These are phyloP conservation scores for Cicer bijugum DNA, from an alignment of 306 rosid genomes.

Conservation along the genomic window DNA sequence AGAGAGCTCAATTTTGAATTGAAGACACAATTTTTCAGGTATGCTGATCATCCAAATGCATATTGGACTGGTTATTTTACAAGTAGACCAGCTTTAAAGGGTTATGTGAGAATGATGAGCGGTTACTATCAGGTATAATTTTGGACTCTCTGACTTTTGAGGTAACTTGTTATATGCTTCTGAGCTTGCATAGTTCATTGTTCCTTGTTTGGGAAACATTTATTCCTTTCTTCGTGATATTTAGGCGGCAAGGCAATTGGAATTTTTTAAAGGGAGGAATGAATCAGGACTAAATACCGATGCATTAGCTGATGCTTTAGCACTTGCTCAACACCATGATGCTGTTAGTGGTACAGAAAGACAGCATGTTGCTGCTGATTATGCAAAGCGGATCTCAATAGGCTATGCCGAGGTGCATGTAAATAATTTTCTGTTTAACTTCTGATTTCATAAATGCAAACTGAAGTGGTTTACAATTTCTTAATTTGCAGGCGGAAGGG, in stretches of 20 bases:
- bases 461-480: conserved; percentile 33
- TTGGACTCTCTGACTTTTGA: conserved; percentile 25
- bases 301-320: conserved; percentile 80
- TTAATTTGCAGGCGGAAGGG: conserved; percentile 64
- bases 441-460: conserved; percentile 38
- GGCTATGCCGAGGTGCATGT: conserved; percentile 59
- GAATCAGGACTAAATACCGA: conserved; percentile 67
- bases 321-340: conserved; percentile 91
- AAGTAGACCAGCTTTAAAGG: conserved; percentile 83
- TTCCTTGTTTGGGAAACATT: conserved; percentile 24
- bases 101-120: conserved; percentile 72
- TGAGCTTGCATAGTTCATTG: conserved; percentile 28
- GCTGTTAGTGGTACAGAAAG: conserved; percentile 89
- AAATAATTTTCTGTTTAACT: conserved; percentile 31
- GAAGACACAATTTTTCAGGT: conserved; percentile 57
- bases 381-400: conserved; percentile 64
- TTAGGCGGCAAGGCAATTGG: conserved; percentile 88
- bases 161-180: conserved; percentile 34
- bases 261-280: conserved; percentile 66
- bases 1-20: conserved; percentile 46
- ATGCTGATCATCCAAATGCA: conserved; percentile 79
- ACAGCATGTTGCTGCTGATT: conserved; percentile 88
- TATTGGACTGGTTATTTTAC: conserved; percentile 97
- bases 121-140: conserved; percentile 70
- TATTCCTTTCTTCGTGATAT: conserved; percentile 39